Evolutionary conservation across 2,329 filamentous ascomycete species (phyloP).

Genomic region (Cladobotryum protrusum): DNA sequence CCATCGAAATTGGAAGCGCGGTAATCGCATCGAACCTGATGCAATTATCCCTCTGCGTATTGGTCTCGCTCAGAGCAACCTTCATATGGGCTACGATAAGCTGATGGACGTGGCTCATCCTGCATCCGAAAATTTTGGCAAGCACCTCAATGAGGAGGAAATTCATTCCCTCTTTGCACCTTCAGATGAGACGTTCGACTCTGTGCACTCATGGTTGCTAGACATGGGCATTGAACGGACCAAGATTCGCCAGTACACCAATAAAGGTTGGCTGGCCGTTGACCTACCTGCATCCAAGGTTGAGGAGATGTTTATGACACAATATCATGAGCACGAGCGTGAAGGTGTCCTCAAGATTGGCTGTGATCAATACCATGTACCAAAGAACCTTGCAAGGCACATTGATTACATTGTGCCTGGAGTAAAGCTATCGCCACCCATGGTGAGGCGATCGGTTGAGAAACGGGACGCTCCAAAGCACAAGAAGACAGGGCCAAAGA

Average conservation of each 20-base stretch:
- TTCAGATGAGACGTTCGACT: conserved; percentile 36
- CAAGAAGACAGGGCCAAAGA: conserved; percentile 7
- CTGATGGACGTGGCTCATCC: conserved; percentile 39
- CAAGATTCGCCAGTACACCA: conserved; percentile 43
- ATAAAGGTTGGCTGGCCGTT: conserved; percentile 36
- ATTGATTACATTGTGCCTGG: conserved; percentile 46
- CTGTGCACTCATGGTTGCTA: conserved; percentile 47
- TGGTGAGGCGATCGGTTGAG: conserved; percentile 9
- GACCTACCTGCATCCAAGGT: conserved; percentile 11
- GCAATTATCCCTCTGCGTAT: conserved; percentile 29
- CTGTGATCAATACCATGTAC: conserved; percentile 35
- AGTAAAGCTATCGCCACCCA: conserved; percentile 30
- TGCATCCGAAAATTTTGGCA: conserved; percentile 36
- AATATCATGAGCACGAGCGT: conserved; percentile 13
- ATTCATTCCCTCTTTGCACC: conserved; percentile 38
- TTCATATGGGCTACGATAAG: conserved; percentile 36
- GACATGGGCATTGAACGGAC: conserved; percentile 41
- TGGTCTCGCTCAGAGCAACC: conserved; percentile 38
- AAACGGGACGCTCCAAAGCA: background rate
- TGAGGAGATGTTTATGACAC: conserved; percentile 9
- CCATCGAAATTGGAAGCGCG: conserved; percentile 8
- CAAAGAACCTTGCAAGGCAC: conserved; percentile 30
- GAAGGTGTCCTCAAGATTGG: conserved; percentile 11
- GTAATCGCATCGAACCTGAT: conserved; percentile 6
- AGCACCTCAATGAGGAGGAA: conserved; percentile 39